Evolutionary conservation across 345 rosid genomes (phyloP), one percentile per base, ranked within the genome.

Genomic region (Tarenaya hassleriana): DNA sequence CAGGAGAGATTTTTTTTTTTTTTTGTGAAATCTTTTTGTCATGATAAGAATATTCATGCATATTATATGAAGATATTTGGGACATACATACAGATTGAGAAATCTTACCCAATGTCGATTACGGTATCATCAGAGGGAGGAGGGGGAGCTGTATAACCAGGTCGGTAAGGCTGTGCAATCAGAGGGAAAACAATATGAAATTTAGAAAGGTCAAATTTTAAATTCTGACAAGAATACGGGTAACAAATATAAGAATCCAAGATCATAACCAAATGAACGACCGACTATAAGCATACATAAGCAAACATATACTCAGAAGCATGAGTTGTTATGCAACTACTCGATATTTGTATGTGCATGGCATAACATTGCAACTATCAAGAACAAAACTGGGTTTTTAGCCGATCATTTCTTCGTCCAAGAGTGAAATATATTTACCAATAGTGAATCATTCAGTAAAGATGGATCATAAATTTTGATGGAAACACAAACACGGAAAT

Each of bases 81-180:
- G 51, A 18, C 47, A 37, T 2, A 13, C 4, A 43, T 41, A 41
- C 5, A 42, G 34, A 56, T 34, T 12, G 2, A 7, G 41, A 41
- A 41, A 38, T 61, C 81, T 77, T 76, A 79, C 96, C 96, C 74
- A 53, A 91, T 72, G 56, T 91, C 95, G 44, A 87, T 82, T 24
- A 83, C 55, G 43, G 87, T 61, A n/a, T 82, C 95, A 45, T 84
- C 98, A 3, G 74, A 24, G 0, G 77, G 81, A 34, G 73, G 75
- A 65, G 87, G 83, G 20, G 95, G 89, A 39, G 87, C 79, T 19
- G 84, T 84, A 64, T 84, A 91, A 41, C 95, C 98, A 44, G 87
- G 67, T 50, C 82, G 95, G 62, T 91, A 91, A 55, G 81, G 62
- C 96, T 91, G 72, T 37, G n/a, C n/a, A n/a, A n/a, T n/a, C n/a